Evolutionary conservation across 495 filamentous ascomycete species (phyloP).

Genomic region (Parathielavia hyrcaniae): DNA sequence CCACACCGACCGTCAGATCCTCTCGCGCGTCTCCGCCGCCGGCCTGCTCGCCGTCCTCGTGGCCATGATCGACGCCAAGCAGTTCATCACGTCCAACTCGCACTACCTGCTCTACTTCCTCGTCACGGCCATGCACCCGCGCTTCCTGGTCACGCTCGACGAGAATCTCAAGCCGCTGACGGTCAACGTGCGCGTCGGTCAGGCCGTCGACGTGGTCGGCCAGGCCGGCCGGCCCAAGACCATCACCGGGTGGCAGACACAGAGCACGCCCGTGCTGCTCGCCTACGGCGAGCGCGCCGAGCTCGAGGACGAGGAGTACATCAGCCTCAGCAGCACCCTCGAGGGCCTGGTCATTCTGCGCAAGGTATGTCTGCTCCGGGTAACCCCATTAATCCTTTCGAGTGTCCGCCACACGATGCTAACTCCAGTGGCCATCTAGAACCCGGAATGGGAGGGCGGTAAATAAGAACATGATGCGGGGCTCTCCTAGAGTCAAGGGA

Average conservation of each 20-base stretch:
- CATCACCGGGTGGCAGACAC: slow-evolving; percentile 99
- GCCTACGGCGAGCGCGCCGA: slow-evolving; percentile 92
- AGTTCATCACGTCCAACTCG: slow-evolving; percentile 80
- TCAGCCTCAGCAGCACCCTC: slow-evolving; percentile 79
- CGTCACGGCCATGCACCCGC: slow-evolving; percentile 92
- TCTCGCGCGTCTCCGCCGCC: slow-evolving; percentile 84
- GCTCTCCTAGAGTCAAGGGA: background rate
- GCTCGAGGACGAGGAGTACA: slow-evolving; percentile 95
- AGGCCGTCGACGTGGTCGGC: slow-evolving; percentile 96
- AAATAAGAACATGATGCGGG: slow-evolving; percentile 27
- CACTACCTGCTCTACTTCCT: slow-evolving; percentile 98
- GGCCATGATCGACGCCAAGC: slow-evolving; percentile 88
- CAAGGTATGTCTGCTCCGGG: slow-evolving; percentile 58
- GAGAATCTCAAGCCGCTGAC: slow-evolving; percentile 89
- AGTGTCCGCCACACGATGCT: slow-evolving; percentile 10
- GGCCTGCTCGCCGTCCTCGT: slow-evolving; percentile 86
- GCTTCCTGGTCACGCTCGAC: slow-evolving; percentile 92
- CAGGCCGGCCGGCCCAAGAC: slow-evolving; percentile 97
- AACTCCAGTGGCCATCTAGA: slow-evolving; percentile 30
- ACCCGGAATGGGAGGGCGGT: slow-evolving; percentile 44
- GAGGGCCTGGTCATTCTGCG: slow-evolving; percentile 94
- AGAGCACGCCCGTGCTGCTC: slow-evolving; percentile 92
- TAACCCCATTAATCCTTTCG: background rate
- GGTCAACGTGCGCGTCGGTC: slow-evolving; percentile 94
- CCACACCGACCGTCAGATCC: slow-evolving; percentile 94